Evolutionary conservation across 768 basidiomycete genomes (phyloP), one percentile per base, ranked within the genome.

Genomic region (Leccinum broughii): DNA sequence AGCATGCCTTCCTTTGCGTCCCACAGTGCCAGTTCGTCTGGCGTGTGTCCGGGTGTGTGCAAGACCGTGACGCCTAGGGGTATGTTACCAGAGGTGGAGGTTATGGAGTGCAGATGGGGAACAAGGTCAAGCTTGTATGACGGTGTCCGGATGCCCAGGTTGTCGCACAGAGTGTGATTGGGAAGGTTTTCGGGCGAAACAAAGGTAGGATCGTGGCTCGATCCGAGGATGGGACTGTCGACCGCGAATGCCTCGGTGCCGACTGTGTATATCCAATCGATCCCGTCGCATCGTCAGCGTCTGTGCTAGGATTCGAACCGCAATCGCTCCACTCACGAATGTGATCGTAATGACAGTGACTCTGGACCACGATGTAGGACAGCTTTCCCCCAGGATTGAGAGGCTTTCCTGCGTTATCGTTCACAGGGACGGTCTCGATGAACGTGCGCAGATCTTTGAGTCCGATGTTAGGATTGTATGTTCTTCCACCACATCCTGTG

Each of bases 281-380:
- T 41, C 39, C 14, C 39, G 17, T 41, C 39, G 17, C 39, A 14
- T 2, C n/a, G 28, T 57, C 60, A 22, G 41, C 9, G 3, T 4
- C 8, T 28, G 8, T 44, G 41, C 41, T 44, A n/a, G 10, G n/a
- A 44, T 44, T 44, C 10, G 41, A 44, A 44, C 2, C 41, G 41
- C n/a, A n/a, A n/a, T 41, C n/a, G n/a, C 9, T 4, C 46, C 46
- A 76, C 83, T 55, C 68, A 85, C 83, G 71, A 37, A 85, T 85
- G 62, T 85, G 83, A 63, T 85, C 84, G 62, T 83, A 84, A 62
- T 85, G 84, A 59, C 82, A 83, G 66, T 85, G 83, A 11, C 78
- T 83, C 46, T 78, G 71, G 22, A 81, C 79, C 9, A 85, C 76
- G 39, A 83, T 65, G 59, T 85, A 85, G 39, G 68, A 65, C 76